Evolutionary conservation across 2,329 filamentous ascomycete species (phyloP).

Genomic region (Dryadomyces quercivorus): DNA sequence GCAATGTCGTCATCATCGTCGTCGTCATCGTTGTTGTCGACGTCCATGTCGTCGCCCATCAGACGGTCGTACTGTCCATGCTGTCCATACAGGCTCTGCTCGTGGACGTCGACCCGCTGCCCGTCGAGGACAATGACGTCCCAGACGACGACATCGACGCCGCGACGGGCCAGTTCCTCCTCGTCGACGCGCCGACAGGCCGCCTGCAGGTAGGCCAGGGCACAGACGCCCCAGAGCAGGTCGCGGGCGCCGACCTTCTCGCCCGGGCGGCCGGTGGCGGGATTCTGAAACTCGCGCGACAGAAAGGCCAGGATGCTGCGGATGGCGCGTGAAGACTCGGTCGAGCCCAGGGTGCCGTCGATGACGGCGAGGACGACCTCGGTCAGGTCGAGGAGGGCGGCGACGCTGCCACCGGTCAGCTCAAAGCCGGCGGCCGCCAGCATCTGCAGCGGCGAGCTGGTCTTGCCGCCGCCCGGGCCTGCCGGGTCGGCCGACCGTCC

Average conservation of each 20-base stretch:
- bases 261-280: slow-evolving; percentile 43
- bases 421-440: slow-evolving; percentile 11
- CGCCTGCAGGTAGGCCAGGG: slow-evolving; percentile 49
- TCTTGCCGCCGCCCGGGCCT: slow-evolving; percentile 16
- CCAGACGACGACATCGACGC: slow-evolving; percentile 48
- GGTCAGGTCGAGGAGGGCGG: slow-evolving; percentile 29
- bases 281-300: slow-evolving; percentile 51
- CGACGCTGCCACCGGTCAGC: slow-evolving; percentile 10
- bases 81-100: slow-evolving; percentile 19
- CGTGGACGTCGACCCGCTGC: slow-evolving; percentile 41
- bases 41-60: background rate
- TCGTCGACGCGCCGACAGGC: slow-evolving; percentile 39
- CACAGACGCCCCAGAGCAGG: slow-evolving; percentile 47
- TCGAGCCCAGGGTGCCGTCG: slow-evolving; percentile 54
- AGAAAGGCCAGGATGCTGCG: slow-evolving; percentile 54
- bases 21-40: slow-evolving; percentile 4
- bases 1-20: slow-evolving; percentile 2
- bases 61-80: slow-evolving; percentile 15
- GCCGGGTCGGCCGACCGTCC: background rate
- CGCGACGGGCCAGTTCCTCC: slow-evolving; percentile 32
- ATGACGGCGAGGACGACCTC: slow-evolving; percentile 46
- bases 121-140: slow-evolving; percentile 53
- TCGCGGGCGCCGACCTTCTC: slow-evolving; percentile 50
- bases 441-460: slow-evolving; percentile 7
- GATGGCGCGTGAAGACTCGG: slow-evolving; percentile 56